Percentiles rank a stretch among this genome's conserved stretches.
phyloP scores from a whole-genome alignment of 176 grass and related monocot genomes.

The Alopecurus myosuroides region DNA sequence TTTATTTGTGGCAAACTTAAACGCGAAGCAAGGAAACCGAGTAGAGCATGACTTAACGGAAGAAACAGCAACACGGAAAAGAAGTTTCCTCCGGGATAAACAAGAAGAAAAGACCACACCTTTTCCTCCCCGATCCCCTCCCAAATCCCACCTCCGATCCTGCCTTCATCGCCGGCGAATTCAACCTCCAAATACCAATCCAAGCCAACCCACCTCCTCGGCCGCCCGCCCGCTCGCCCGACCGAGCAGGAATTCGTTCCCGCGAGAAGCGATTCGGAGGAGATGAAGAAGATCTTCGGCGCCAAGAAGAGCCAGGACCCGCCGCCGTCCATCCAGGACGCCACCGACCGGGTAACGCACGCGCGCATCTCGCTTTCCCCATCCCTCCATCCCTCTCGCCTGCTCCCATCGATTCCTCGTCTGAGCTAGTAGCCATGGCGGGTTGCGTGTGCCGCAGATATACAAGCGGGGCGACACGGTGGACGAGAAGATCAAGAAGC shows the following conservation, averaged over 20 bases:
- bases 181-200: neutral
- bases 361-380: neutral
- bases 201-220: neutral
- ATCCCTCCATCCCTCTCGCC: neutral
- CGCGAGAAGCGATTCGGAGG: neutral
- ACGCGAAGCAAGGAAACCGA: too few relatives aligned
- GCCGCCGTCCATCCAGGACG: conserved; percentile 78
- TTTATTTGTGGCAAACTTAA: too few relatives aligned
- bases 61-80: too few relatives aligned
- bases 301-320: conserved; percentile 93
- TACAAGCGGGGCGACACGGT: conserved; percentile 80
- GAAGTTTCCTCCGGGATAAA: too few relatives aligned
- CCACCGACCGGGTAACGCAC: conserved; percentile 63
- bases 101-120: too few relatives aligned
- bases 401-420: neutral
- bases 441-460: conserved; percentile 34
- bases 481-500: conserved; percentile 93
- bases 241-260: neutral
- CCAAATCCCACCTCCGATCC: neutral
- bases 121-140: neutral
- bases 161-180: neutral
- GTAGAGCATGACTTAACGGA: too few relatives aligned
- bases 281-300: conserved; percentile 96
- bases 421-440: neutral
- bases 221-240: neutral